Conservation (phyloP, 495 filamentous ascomycete genomes). For the Neurospora africana region DNA sequence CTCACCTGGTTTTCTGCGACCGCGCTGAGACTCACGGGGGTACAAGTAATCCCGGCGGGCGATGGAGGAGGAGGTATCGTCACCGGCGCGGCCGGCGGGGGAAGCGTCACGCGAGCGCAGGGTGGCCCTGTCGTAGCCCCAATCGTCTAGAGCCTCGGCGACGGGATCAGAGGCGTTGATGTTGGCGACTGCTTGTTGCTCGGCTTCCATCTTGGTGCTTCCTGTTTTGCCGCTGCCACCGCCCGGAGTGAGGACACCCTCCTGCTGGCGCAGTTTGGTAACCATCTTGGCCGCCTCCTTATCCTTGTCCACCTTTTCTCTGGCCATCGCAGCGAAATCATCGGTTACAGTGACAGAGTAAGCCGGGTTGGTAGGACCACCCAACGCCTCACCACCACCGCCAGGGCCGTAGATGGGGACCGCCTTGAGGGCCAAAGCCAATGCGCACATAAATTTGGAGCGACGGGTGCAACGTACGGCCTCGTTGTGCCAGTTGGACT, state of each 20-base stretch:
- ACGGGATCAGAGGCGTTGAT: constrained; percentile 30
- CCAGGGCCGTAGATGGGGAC: constrained; percentile 81
- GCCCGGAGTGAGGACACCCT: neutral
- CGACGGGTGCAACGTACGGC: constrained; percentile 69
- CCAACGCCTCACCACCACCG: constrained; percentile 55
- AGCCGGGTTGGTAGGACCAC: constrained; percentile 56
- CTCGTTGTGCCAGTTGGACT: constrained; percentile 95
- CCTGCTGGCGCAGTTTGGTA: constrained; percentile 12
- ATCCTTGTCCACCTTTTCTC: constrained; percentile 47
- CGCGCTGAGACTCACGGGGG: constrained; percentile 31
- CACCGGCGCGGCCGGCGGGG: constrained; percentile 20
- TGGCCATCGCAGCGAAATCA: constrained; percentile 46
- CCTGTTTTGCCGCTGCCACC: constrained; percentile 1
- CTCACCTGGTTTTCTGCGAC: constrained; percentile 35
- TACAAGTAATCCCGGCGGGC: constrained; percentile 14
- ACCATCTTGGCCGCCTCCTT: constrained; percentile 55
- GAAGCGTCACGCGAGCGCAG: constrained; percentile 19
- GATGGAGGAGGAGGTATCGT: constrained; percentile 10
- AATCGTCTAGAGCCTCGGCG: constrained; percentile 27
- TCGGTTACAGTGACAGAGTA: constrained; percentile 68
- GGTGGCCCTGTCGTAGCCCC: constrained; percentile 30
- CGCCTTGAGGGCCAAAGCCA: constrained; percentile 74
- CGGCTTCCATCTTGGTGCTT: constrained; percentile 13
- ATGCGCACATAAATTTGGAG: constrained; percentile 93
- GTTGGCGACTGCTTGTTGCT: constrained; percentile 26